A percentile compares a stretch with the other conserved stretches of the same genome.
These are phyloP conservation scores for Eucalyptus microcorys DNA, from an alignment of 345 rosid species.

Conservation along the genomic window DNA sequence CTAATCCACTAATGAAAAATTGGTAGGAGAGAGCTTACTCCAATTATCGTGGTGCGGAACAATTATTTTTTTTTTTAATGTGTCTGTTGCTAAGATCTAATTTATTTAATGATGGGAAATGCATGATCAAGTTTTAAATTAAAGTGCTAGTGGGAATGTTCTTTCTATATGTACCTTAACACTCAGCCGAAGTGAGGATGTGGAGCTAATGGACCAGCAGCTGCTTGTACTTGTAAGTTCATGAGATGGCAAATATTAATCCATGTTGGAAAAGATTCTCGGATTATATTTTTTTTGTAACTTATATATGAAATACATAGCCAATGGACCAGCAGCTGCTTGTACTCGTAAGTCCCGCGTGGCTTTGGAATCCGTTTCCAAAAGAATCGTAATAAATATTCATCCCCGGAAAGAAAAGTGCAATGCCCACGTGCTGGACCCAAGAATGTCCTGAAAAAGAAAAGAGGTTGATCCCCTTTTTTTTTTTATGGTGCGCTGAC, in stretches of 20 bases:
- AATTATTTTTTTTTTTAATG: not conserved
- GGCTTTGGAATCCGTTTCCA: not conserved
- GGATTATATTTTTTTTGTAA: not conserved
- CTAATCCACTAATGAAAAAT: not conserved
- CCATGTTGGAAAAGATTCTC: not conserved
- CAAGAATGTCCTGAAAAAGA: not conserved
- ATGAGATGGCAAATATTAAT: not conserved
- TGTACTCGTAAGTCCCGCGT: not conserved
- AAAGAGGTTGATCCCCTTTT: not conserved
- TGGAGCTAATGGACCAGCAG: not conserved
- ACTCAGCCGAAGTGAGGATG: not conserved
- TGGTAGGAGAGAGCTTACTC: not conserved
- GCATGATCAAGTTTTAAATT: not conserved
- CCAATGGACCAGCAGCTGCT: too few species aligned
- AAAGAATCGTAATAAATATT: not conserved
- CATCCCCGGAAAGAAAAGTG: not conserved
- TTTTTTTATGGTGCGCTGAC: not conserved
- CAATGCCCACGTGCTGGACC: not conserved
- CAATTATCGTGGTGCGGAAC: fast-evolving
- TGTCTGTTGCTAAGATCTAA: fast-evolving
- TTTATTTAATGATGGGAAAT: not conserved
- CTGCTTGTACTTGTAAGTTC: not conserved
- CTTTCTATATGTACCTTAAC: not conserved
- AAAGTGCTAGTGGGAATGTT: not conserved
- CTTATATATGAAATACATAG: not conserved